A percentile compares a stretch with the other conserved stretches of the same genome.
Conservation (phyloP, 768 basidiomycete species). For the Russula griseocarnosa region DNA sequence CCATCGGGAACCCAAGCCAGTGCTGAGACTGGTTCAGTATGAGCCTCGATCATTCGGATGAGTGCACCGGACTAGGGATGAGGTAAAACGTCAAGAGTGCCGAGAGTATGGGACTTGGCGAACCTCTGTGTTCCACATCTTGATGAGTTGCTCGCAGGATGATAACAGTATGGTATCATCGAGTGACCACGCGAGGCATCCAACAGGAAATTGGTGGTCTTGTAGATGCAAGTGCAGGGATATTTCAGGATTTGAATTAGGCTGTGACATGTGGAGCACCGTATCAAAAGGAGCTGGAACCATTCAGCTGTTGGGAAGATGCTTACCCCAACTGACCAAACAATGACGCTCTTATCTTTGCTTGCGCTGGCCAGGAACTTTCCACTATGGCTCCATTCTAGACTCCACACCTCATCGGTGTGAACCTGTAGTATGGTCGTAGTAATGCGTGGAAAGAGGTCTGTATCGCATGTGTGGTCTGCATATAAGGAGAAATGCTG, state of each 20-base stretch:
- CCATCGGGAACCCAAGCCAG: constrained; percentile 87
- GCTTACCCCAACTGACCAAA: constrained; percentile 83
- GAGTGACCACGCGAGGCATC: constrained; percentile 87
- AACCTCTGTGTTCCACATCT: constrained; percentile 90
- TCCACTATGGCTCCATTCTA: constrained; percentile 94
- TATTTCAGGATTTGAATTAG: constrained; percentile 47
- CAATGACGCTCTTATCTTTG: constrained; percentile 81
- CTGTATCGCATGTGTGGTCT: constrained; percentile 80
- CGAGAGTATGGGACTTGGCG: constrained; percentile 15
- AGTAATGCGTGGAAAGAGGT: constrained; percentile 79
- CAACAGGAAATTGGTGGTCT: constrained; percentile 77
- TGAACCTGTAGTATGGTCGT: constrained; percentile 85
- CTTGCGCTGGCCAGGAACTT: constrained; percentile 80
- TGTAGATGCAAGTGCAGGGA: constrained; percentile 56
- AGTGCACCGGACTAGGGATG: constrained; percentile 64
- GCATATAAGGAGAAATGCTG: constrained; percentile 74
- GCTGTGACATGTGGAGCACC: constrained; percentile 14
- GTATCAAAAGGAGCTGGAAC: background rate
- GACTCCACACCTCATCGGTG: constrained; percentile 90
- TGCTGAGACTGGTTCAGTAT: constrained; percentile 80
- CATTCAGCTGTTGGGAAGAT: constrained; percentile 14
- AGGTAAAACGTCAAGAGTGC: constrained; percentile 20
- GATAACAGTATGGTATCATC: constrained; percentile 84
- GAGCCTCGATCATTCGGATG: constrained; percentile 60
- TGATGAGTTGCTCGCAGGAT: constrained; percentile 73